Percentiles rank a stretch among this genome's conserved stretches.
Evolutionary conservation across 495 filamentous ascomycete genomes (phyloP).

Genomic region (Penicillium taxi): DNA sequence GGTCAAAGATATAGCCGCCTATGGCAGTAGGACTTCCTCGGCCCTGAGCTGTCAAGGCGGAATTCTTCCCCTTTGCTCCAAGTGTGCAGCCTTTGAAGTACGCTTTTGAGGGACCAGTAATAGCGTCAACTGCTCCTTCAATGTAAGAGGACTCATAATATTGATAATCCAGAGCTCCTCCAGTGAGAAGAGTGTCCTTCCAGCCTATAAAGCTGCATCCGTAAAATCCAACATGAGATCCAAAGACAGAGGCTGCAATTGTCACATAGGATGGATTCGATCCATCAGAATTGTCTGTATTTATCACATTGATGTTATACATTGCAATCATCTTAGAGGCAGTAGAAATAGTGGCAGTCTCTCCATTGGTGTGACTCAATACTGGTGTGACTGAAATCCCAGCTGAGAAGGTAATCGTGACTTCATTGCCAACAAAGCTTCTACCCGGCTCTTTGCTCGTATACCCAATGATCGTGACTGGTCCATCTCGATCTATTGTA

Average conservation of each 20-base stretch:
- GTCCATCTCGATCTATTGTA: background rate
- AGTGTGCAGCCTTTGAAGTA: conserved; percentile 4
- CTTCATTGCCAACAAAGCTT: background rate
- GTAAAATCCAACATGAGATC: conserved; percentile 1
- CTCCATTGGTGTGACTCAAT: background rate
- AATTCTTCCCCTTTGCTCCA: background rate
- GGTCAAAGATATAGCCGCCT: conserved; percentile 1
- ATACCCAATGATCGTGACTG: conserved; percentile 1
- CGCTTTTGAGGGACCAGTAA: background rate
- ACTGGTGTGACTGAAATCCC: background rate
- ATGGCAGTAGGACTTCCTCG: background rate
- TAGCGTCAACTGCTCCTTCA: conserved; percentile 1
- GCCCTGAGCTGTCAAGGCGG: background rate
- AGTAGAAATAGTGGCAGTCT: conserved; percentile 1
- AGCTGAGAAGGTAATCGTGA: background rate
- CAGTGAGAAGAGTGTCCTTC: conserved; percentile 1
- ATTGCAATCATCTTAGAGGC: background rate
- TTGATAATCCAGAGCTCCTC: background rate
- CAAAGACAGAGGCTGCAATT: background rate
- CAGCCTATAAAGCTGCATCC: conserved; percentile 1
- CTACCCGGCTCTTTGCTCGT: background rate
- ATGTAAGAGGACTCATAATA: conserved; percentile 4
- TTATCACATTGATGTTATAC: conserved; percentile 2
- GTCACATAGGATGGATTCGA: background rate
- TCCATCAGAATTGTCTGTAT: conserved; percentile 1